Evolutionary conservation across 2,329 filamentous ascomycete genomes (phyloP).

Genomic region (Botrytis squamosa): DNA sequence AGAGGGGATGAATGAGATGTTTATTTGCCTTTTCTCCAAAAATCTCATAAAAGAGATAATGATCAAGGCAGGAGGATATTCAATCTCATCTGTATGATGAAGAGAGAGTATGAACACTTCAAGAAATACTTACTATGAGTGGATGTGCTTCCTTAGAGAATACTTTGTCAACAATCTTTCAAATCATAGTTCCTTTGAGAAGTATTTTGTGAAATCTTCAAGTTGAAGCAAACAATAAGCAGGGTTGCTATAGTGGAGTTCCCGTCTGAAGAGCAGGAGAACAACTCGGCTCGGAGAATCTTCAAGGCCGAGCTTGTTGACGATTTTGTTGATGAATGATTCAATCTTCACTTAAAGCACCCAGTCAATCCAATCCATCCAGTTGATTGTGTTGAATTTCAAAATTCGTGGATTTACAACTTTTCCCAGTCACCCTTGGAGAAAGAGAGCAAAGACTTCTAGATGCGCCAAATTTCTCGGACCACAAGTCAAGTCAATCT

Average conservation of each 20-base stretch:
- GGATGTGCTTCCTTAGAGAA: background rate
- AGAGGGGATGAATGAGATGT: background rate
- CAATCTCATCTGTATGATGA: background rate
- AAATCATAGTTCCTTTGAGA: background rate
- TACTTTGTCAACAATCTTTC: background rate
- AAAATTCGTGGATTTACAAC: background rate
- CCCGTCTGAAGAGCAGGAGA: background rate
- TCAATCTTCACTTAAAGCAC: background rate
- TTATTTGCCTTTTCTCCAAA: background rate
- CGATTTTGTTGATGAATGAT: background rate
- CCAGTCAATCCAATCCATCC: background rate
- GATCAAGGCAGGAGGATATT: background rate
- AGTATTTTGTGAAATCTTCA: background rate
- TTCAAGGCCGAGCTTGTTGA: background rate
- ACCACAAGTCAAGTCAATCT: background rate
- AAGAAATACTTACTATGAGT: constrained; percentile 1
- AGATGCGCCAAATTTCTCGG: background rate
- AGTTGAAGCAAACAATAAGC: background rate
- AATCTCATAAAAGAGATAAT: background rate
- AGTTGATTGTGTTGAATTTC: background rate
- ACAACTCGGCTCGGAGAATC: constrained; percentile 4
- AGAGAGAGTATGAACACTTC: background rate
- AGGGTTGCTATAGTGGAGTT: background rate
- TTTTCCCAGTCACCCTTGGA: background rate
- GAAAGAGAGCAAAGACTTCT: background rate